A percentile compares a stretch with the other conserved stretches of the same genome.
Conservation (phyloP, 2,329 filamentous ascomycete species). For the Chaetomium globosum region DNA sequence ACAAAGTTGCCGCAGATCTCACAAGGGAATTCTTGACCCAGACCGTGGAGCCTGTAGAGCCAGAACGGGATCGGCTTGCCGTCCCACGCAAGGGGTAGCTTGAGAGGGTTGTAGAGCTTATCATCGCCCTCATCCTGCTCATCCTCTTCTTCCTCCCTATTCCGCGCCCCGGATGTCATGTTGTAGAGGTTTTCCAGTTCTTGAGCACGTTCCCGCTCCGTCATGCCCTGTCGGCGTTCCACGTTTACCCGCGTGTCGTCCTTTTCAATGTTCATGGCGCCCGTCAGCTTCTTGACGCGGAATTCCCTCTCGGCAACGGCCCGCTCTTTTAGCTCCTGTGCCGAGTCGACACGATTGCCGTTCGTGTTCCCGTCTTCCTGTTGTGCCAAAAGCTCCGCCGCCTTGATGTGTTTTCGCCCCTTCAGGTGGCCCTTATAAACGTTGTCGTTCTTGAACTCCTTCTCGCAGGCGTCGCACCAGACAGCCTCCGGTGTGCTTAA, state of each 20-base stretch:
- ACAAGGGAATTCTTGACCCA: slow-evolving; percentile 92
- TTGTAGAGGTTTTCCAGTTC: slow-evolving; percentile 85
- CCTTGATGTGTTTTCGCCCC: slow-evolving; percentile 91
- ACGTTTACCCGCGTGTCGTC: slow-evolving; percentile 91
- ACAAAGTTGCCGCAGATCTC: slow-evolving; percentile 98
- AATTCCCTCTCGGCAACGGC: slow-evolving; percentile 88
- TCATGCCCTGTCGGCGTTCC: slow-evolving; percentile 96
- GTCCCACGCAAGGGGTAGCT: slow-evolving; percentile 94
- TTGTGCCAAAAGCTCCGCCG: slow-evolving; percentile 66
- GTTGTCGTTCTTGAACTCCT: slow-evolving; percentile 93
- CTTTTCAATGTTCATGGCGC: slow-evolving; percentile 82
- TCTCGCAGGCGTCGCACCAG: slow-evolving; percentile 91
- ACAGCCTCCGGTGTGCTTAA: slow-evolving; percentile 62
- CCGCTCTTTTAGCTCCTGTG: slow-evolving; percentile 76
- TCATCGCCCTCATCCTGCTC: slow-evolving; percentile 80
- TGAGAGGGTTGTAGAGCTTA: slow-evolving; percentile 94
- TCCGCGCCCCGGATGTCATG: slow-evolving; percentile 50
- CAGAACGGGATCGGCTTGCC: slow-evolving; percentile 99
- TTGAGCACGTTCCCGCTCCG: slow-evolving; percentile 89
- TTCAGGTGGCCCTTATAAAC: slow-evolving; percentile 87
- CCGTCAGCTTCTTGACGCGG: slow-evolving; percentile 75
- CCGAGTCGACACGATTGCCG: slow-evolving; percentile 41
- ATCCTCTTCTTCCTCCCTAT: slow-evolving; percentile 60
- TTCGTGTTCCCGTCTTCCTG: slow-evolving; percentile 40
- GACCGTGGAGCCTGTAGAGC: slow-evolving; percentile 94